Evolutionary conservation across 2,329 filamentous ascomycete genomes (phyloP).

Genomic region (Ramularia collo-cygni): DNA sequence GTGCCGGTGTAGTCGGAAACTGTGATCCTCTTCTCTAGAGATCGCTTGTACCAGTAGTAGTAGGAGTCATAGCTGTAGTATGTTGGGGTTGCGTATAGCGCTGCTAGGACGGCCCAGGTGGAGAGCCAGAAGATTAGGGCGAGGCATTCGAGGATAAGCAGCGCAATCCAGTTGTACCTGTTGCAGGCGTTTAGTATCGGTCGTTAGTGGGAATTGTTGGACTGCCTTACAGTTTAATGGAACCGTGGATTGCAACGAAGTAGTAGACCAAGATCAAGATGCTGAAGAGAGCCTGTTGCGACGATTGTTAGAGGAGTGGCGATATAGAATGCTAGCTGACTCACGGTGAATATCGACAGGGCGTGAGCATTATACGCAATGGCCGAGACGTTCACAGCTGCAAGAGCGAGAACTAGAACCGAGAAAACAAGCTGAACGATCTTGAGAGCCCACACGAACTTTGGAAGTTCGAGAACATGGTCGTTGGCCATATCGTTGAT

Average conservation of each 20-base stretch:
- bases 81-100: background rate
- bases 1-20: background rate
- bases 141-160: conserved; percentile 6
- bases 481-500: background rate
- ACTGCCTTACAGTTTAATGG: no score
- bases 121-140: conserved; percentile 10
- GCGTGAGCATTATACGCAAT: background rate
- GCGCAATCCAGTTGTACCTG: conserved; percentile 7
- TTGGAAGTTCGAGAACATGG: conserved; percentile 1
- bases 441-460: background rate
- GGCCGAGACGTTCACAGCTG: background rate
- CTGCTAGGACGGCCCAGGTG: conserved; percentile 4
- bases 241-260: conserved; percentile 7
- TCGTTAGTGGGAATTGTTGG: no score
- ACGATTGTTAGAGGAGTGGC: no score
- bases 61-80: background rate
- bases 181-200: no score
- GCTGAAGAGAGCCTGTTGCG: conserved; percentile 6
- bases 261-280: conserved; percentile 10
- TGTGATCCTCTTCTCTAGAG: background rate
- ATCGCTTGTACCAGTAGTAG: background rate
- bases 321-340: background rate
- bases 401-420: background rate
- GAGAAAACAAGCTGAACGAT: conserved; percentile 1
- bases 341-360: background rate